These are phyloP conservation scores for Candida taoyuanica DNA, from an alignment of 805 yeast genomes.

Conservation along the genomic window DNA sequence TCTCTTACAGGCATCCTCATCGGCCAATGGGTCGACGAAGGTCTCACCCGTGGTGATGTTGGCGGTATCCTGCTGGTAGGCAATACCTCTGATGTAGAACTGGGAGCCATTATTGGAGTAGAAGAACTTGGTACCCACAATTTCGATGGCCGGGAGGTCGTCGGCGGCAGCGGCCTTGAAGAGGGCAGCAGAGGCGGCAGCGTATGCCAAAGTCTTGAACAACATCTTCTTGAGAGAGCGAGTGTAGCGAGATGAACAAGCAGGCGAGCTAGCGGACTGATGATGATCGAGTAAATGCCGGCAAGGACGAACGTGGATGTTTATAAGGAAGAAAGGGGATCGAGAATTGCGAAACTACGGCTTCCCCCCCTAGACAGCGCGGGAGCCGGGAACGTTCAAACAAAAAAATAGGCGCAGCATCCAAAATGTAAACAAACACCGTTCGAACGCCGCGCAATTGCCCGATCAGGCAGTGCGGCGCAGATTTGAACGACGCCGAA, in stretches of 20 bases:
- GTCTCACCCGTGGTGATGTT: slow-evolving; percentile 39
- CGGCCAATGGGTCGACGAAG: slow-evolving; percentile 70
- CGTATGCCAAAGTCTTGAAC: slow-evolving; percentile 30
- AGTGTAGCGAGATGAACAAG: not conserved
- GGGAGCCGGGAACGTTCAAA: too few species aligned
- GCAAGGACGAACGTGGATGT: too few species aligned
- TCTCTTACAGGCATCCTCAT: slow-evolving; percentile 55
- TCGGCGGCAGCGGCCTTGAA: slow-evolving; percentile 34
- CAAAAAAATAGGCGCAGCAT: slow-evolving; percentile 6
- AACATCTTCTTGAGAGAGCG: slow-evolving; percentile 25
- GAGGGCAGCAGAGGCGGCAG: slow-evolving; percentile 33
- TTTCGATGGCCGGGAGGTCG: slow-evolving; percentile 60
- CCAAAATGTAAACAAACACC: slow-evolving; percentile 6
- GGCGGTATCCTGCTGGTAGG: slow-evolving; percentile 69
- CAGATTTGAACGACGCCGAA: not conserved
- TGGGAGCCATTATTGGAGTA: slow-evolving; percentile 75
- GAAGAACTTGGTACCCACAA: slow-evolving; percentile 74
- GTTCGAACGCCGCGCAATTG: slow-evolving; percentile 1
- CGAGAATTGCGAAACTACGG: too few species aligned
- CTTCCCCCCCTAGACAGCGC: too few species aligned
- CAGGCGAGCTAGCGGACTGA: too few species aligned
- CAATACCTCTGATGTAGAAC: slow-evolving; percentile 73
- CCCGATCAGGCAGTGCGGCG: not conserved
- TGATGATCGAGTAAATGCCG: not conserved
- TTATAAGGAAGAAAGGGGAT: too few species aligned